Conservation (phyloP, 139 green algal species). For the Astrephomene gubernaculifera region DNA sequence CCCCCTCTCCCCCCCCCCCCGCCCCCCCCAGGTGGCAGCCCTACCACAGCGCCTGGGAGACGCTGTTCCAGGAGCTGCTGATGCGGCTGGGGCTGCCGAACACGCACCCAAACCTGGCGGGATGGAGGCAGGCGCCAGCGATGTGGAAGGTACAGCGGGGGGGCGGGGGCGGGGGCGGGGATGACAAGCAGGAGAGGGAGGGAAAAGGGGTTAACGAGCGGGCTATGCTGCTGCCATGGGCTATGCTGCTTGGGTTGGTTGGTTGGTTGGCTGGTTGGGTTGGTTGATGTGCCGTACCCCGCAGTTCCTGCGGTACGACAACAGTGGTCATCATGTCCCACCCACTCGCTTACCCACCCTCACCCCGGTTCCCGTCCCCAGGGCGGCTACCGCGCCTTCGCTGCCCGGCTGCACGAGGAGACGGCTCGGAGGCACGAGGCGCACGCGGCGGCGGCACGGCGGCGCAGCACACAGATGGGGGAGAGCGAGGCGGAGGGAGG, state of each 20-base stretch:
- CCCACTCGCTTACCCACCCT: neutral
- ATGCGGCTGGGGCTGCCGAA: constrained; percentile 23
- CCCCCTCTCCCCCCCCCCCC: neutral
- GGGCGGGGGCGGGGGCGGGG: neutral
- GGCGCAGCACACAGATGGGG: constrained; percentile 12
- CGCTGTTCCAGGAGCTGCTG: constrained; percentile 22
- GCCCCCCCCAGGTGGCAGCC: constrained; percentile 17
- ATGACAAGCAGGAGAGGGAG: neutral
- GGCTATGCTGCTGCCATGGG: no score
- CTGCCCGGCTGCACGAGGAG: neutral
- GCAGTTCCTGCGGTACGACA: no score
- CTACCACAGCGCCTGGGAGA: constrained; percentile 24
- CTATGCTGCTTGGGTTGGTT: no score
- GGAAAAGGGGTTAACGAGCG: no score
- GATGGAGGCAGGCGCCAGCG: constrained; percentile 7
- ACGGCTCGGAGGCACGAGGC: neutral
- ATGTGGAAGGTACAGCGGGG: constrained; percentile 32
- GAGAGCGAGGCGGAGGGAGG: neutral
- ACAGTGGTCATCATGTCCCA: no score
- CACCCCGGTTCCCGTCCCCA: neutral
- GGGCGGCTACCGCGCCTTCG: constrained; percentile 15
- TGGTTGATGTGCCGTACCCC: no score
- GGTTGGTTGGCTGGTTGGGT: no score
- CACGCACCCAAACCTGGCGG: constrained; percentile 1
- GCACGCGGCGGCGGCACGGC: neutral